phyloP scores from a whole-genome alignment of 441 rosid species.

The Metrosideros polymorpha region DNA sequence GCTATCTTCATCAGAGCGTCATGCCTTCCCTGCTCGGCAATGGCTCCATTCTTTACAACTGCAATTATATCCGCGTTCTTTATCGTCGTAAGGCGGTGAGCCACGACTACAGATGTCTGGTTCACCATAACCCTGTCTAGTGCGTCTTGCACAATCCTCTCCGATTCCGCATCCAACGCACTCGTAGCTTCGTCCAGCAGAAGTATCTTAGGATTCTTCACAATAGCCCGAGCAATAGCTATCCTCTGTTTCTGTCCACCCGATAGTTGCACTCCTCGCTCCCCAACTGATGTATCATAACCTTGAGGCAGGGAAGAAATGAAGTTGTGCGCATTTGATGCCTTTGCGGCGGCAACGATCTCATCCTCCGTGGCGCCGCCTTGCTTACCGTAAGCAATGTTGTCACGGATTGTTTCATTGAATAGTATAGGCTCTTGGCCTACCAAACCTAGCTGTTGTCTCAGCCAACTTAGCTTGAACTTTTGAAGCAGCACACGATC shows the following conservation, averaged over 20 bases:
- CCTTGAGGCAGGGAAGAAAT: not conserved
- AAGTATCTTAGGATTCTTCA: not conserved
- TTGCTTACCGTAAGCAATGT: not conserved
- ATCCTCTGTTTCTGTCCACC: conserved; percentile 9
- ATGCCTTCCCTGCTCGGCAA: conserved; percentile 1
- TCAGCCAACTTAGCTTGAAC: not conserved
- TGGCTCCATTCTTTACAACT: conserved; percentile 1
- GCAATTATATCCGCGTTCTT: not conserved
- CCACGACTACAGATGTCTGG: conserved; percentile 1
- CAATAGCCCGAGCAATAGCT: conserved; percentile 3
- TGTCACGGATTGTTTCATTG: not conserved
- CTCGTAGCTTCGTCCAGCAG: not conserved
- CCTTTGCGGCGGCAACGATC: not conserved
- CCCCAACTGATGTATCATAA: not conserved
- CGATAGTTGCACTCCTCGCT: not conserved
- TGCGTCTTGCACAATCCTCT: conserved; percentile 2
- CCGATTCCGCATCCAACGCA: conserved; percentile 1
- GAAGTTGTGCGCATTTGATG: conserved; percentile 1
- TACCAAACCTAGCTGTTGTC: conserved; percentile 1
- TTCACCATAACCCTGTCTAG: not conserved
- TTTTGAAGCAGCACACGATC: not conserved
- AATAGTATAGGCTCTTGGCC: conserved; percentile 2
- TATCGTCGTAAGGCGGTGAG: conserved; percentile 1
- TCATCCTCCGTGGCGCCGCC: not conserved
- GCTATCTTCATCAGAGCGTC: not conserved